Conservation (phyloP, 2,329 filamentous ascomycete species). For the Endoconidiophora laricicola region DNA sequence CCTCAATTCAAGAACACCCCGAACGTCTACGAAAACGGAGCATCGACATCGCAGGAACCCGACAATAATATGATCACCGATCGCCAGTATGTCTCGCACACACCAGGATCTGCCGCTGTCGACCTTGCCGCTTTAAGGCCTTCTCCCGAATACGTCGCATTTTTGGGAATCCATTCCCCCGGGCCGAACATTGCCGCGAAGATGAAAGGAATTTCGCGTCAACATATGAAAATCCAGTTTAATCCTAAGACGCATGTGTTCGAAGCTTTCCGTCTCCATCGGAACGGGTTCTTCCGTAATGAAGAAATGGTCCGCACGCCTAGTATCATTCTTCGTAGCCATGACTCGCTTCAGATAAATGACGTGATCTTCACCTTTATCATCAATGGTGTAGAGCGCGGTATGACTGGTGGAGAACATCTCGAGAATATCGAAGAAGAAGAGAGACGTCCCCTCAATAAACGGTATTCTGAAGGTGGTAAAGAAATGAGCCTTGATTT, state of each 20-base stretch:
- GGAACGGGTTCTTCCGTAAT: conserved; percentile 54
- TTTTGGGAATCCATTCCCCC: conserved; percentile 58
- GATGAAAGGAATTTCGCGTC: conserved; percentile 57
- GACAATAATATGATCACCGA: conserved; percentile 36
- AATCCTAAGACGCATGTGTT: conserved; percentile 46
- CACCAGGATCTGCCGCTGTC: conserved; percentile 39
- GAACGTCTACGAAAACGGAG: conserved; percentile 4
- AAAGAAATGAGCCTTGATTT: conserved; percentile 63
- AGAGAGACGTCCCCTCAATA: conserved; percentile 25
- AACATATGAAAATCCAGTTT: conserved; percentile 58
- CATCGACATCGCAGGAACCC: conserved; percentile 13
- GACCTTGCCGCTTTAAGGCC: conserved; percentile 44
- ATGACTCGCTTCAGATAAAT: conserved; percentile 54
- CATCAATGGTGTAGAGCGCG: conserved; percentile 45
- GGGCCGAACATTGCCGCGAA: conserved; percentile 41
- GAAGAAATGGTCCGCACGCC: conserved; percentile 40
- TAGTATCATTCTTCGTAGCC: conserved; percentile 42
- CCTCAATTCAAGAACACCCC: not conserved
- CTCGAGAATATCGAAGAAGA: conserved; percentile 40
- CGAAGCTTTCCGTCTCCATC: conserved; percentile 43
- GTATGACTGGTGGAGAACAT: conserved; percentile 29
- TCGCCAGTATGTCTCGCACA: conserved; percentile 43
- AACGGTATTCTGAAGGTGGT: conserved; percentile 36
- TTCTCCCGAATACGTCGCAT: conserved; percentile 43
- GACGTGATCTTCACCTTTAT: conserved; percentile 51